Evolutionary conservation across 192 early-diverging fungal species (phyloP), one percentile per base, ranked within the genome.

Genomic region (Umbelopsis isabellina): DNA sequence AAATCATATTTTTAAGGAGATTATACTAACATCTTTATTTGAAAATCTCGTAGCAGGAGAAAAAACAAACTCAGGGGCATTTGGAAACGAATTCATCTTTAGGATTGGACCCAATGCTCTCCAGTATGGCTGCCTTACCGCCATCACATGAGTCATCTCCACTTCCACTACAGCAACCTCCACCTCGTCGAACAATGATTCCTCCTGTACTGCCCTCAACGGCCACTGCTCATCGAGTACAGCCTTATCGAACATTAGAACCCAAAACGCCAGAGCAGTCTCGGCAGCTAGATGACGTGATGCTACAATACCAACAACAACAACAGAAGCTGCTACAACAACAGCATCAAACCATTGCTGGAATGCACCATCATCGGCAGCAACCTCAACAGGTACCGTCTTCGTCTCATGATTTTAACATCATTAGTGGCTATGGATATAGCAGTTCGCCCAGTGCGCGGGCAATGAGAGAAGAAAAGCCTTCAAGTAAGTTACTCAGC

Each of bases 221-320:
- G 46, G 71, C 67, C 46, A 55, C 64, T 37, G 23, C 76, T 58
- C 76, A 66, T 11, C 66, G 47, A 66, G 61, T 49, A 20, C 64
- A 72, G 30, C 64, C 65, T 15, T 73, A 73, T 64, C 71, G 76
- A 49, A 47, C 72, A 46, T 50, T 50, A 47, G 76, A 78, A 52
- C 53, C 58, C 27, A 70, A 73, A 49, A 67, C 70, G 18, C 68
- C 76, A 20, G 76, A 78, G 33, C 66, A 72, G 9, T 78, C 76
- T 21, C 72, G 73, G 41, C 71, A 72, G 23, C 70, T 78, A 23
- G 76, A 78, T 25, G 76, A 78, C 49, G 72, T 78, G 16, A 78
- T 78, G 76, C 33, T 73, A n/a, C 76, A 78, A 67, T 78, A 78
- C 48, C 76, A 78, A 45, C 76, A 78, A 66, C 76, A 78, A 23